A percentile compares a stretch with the other conserved stretches of the same genome.
Evolutionary conservation across 495 filamentous ascomycete genomes (phyloP).

Genomic region (Penicillium bialowiezense): DNA sequence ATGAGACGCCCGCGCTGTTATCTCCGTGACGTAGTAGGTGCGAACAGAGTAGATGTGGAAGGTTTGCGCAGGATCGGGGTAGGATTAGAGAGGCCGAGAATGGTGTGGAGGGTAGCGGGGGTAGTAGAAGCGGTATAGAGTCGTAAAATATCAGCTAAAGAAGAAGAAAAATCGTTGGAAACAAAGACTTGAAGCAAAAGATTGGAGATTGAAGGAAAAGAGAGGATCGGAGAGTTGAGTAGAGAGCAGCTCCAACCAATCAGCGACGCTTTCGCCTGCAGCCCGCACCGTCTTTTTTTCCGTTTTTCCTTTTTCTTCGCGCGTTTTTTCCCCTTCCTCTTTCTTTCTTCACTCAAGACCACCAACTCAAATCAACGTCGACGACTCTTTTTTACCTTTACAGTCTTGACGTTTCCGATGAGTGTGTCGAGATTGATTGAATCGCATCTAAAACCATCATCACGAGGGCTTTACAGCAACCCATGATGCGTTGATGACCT

Average conservation of each 20-base stretch:
- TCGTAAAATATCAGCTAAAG: neutral
- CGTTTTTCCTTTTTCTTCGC: slow-evolving; percentile 12
- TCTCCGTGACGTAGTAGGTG: slow-evolving; percentile 7
- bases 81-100: neutral
- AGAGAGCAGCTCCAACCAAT: slow-evolving; percentile 34
- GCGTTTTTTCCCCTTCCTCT: slow-evolving; percentile 34
- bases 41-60: neutral
- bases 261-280: slow-evolving; percentile 22
- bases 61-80: slow-evolving; percentile 2
- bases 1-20: slow-evolving; percentile 8
- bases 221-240: slow-evolving; percentile 27
- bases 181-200: slow-evolving; percentile 4
- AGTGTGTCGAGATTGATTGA: slow-evolving; percentile 74
- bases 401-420: slow-evolving; percentile 85
- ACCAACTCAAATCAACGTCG: slow-evolving; percentile 93
- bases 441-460: slow-evolving; percentile 98
- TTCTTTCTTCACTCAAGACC: slow-evolving; percentile 65
- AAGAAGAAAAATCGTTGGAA: slow-evolving; percentile 8
- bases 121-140: neutral
- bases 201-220: slow-evolving; percentile 10
- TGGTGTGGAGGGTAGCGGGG: neutral
- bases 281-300: slow-evolving; percentile 38
- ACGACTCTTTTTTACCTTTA: slow-evolving; percentile 45
- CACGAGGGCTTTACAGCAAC: slow-evolving; percentile 86
- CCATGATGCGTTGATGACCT: slow-evolving; percentile 99